Base-by-base conservation (phyloP, 345 rosid species). In the Nephelium lappaceum region DNA sequence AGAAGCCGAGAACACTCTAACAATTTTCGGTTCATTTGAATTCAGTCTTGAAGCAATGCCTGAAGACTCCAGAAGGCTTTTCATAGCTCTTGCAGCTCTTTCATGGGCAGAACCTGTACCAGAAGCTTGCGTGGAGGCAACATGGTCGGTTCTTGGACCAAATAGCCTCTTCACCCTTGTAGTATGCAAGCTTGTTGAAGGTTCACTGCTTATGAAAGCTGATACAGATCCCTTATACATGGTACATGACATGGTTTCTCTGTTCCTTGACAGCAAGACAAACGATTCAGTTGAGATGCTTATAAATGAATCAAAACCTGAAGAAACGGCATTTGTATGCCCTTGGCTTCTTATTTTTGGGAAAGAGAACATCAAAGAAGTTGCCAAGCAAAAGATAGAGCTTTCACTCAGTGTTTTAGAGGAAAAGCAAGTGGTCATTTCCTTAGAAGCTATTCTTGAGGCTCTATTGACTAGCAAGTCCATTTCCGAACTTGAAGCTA, bases 21-120 rank as follows among this genome's bases (percentile, higher is more conserved):
- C 86, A 72, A 77, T 83, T 69, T 83, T 83, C 14, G 77, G 83
- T 5, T 80, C 81, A 23, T 78, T 83, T 69, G 83, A 80, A 41
- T 83, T 83, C 79, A 83, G 86, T 83, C 77, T 80, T 58, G 86
- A 83, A 80, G 86, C 83, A 55, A 83, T 83, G 86, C 79, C 83
- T 73, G 63, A 41, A 45, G 83, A 80, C 61, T 74, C 86, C 19
- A 80, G 72, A 71, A 49, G 64, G 45, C 79, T 80, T 74, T 83
- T 80, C 72, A 60, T 74, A 7, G 81, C 83, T 69, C 81, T 77
- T 63, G 70, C 86, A 63, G 75, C 81, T 38, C 79, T 83, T 58
- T 69, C 74, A 7, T 83, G 83, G 86, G 74, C 77, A 71, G 86
- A 80, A 74, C 73, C 83, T 69, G 79, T 83, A 19, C 86, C 86